Base-by-base conservation (phyloP, 1,284 basidiomycete genomes). In the Puccinia novopanici region DNA sequence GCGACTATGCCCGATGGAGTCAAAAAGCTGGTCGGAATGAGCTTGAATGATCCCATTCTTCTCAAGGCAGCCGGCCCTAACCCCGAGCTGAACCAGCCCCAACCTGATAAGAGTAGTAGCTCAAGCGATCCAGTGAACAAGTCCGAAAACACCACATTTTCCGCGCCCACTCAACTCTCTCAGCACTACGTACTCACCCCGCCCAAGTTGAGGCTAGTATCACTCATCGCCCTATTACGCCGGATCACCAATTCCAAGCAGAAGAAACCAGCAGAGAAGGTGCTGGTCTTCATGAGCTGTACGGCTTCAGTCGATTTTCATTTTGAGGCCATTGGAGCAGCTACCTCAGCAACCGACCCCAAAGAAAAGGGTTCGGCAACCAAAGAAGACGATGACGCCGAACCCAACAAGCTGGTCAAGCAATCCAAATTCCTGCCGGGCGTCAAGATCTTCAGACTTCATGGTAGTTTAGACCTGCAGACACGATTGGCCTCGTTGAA, bases 271-370 rank as follows among this genome's bases (percentile, higher is more conserved):
- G 86, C 87, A 0, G 86, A 84, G 63, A 88, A 89, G 83, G 91
- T 98, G 63, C 94, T 99, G 75, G 94, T 99, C 6, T 99, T 99
- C 86, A 88, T 99, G 81, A 95, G 92, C 84, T 98, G 95, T 84
- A 99, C 95, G 2, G 95, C 98, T 86, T 94, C 94, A 0, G 97
- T 99, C 48, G 96, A 99, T 86, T 98, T 95, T 85, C 94, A 98
- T 85, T 99, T 93, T 92, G 89, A 89, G 68, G 88, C 98, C n/a
- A 87, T 99, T 0, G 92, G 92, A 0, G 34, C 34, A 34, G 90
- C 91, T 0, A 52, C 57, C 10, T 24, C 40, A 10, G 30, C 50
- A 30, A 24, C 52, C 50, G 24, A 27, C 22, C 5, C 55, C 27
- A 81, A 82, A 55, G 8, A 83, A 83, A 55, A 22, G 50, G 40